Evolutionary conservation across 345 rosid species (phyloP), one percentile per base, ranked within the genome.

Genomic region (Melastoma malabathricum): DNA sequence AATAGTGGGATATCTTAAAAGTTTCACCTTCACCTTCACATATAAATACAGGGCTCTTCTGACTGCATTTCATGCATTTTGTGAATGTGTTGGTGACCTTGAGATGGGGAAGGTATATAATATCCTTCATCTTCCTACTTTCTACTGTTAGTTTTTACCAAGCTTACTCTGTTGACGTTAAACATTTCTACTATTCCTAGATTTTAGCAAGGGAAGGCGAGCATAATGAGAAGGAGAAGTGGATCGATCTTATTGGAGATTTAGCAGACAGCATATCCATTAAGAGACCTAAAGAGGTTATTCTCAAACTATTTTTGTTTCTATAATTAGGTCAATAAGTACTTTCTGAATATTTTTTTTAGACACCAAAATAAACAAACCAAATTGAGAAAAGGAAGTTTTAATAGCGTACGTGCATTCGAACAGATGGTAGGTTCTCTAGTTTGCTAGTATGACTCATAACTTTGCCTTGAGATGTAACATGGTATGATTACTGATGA

Each of bases 51-150:
- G 98, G 61, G 90, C 78, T 47, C 90, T 90, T 61, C 73, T 84
- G 60, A 72, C 80, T 53, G 83, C 98, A 65, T 86, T 86, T 73
- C 96, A 80, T 65, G 86, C 94, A 53, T 90, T 90, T 62, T 90
- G 98, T 73, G 98, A 90, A 67, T 90, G 96, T 67, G 87, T 90
- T 67, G 98, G 98, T 51, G 98, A 90, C 67, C 80, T 90, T 60
- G 98, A 90, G 76, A 86, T 90, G 98, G 94, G 96, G 53, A 90
- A 90, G 98, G 98, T 90, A 82, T 51, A 38, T 12, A 22, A 47
- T 16, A 22, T 29, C 31, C 31, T 27, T 19, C 13, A 18, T 54
- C 43, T 34, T 20, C 29, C 45, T 55, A 8, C 51, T 31, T 46
- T 44, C 16, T 10, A 51, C 34, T 18, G 46, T 47, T 48, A 13